A percentile compares a stretch with the other conserved stretches of the same genome.
Conservation (phyloP, 768 basidiomycete genomes). For the Galerina marginata region DNA sequence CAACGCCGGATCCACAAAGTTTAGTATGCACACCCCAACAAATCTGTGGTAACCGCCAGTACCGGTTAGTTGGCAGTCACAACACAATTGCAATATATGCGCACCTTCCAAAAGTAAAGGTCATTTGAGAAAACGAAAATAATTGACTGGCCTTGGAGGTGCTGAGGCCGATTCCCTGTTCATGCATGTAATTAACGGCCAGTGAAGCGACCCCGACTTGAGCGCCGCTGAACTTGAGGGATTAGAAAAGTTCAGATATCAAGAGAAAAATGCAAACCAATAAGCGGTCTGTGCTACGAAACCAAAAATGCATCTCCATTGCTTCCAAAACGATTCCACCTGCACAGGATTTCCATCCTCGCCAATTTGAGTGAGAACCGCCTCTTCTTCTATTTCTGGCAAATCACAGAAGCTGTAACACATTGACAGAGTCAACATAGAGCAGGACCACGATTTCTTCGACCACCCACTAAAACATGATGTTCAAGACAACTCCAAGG, state of each 20-base stretch:
- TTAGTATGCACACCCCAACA: conserved; percentile 62
- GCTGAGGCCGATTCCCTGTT: conserved; percentile 60
- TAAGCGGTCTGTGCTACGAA: conserved; percentile 78
- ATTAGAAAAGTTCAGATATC: conserved; percentile 26
- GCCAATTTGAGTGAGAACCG: conserved; percentile 51
- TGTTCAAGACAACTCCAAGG: conserved; percentile 64
- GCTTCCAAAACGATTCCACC: conserved; percentile 66
- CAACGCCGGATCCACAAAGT: conserved; percentile 69
- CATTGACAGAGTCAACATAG: conserved; percentile 1
- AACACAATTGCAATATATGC: too few species aligned
- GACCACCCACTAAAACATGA: conserved; percentile 62
- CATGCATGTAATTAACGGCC: conserved; percentile 73
- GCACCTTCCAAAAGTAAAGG: conserved; percentile 46
- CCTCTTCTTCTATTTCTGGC: conserved; percentile 75
- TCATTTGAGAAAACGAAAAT: conserved; percentile 76
- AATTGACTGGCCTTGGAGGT: conserved; percentile 61
- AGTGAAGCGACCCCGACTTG: conserved; percentile 71
- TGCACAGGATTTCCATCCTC: conserved; percentile 44
- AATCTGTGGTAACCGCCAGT: conserved; percentile 44
- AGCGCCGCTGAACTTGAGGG: conserved; percentile 44
- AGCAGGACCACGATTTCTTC: conserved; percentile 29
- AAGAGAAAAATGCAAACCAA: conserved; percentile 65
- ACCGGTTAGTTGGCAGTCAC: not conserved
- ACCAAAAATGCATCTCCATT: conserved; percentile 74
- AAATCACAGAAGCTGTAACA: conserved; percentile 59